Percentiles rank a stretch among this genome's conserved stretches.
Conservation (phyloP, 306 rosid genomes). For the Arachis hypogaea region DNA sequence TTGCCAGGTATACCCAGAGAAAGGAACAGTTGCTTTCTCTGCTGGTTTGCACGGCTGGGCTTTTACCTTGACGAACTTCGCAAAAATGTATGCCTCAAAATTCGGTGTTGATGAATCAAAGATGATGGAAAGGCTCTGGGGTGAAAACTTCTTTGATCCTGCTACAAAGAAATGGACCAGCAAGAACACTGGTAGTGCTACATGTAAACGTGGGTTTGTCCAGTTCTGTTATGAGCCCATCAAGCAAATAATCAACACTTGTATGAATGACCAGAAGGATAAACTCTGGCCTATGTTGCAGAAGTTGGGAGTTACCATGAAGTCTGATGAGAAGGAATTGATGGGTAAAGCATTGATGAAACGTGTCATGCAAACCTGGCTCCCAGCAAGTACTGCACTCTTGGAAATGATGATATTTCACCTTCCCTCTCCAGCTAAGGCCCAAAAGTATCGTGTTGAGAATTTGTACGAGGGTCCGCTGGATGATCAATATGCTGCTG, state of each 20-base stretch:
- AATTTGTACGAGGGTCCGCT: slow-evolving; percentile 96
- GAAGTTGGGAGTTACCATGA: slow-evolving; percentile 74
- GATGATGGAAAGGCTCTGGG: slow-evolving; percentile 77
- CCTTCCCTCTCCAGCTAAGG: slow-evolving; percentile 76
- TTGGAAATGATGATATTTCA: slow-evolving; percentile 97
- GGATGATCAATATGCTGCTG: slow-evolving; percentile 75
- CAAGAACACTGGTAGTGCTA: slow-evolving; percentile 53
- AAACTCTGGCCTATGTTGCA: slow-evolving; percentile 92
- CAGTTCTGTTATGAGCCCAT: slow-evolving; percentile 95
- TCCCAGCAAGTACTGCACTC: slow-evolving; percentile 77
- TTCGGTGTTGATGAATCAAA: slow-evolving; percentile 82
- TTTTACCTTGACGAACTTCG: slow-evolving; percentile 83
- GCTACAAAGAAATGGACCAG: slow-evolving; percentile 70
- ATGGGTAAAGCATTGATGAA: slow-evolving; percentile 90
- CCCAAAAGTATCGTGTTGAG: slow-evolving; percentile 95
- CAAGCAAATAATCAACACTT: slow-evolving; percentile 75
- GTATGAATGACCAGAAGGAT: slow-evolving; percentile 97
- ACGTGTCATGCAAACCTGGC: slow-evolving; percentile 97
- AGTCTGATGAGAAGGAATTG: slow-evolving; percentile 78
- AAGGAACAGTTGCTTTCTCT: slow-evolving; percentile 93
- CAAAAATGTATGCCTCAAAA: slow-evolving; percentile 92
- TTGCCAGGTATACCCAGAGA: slow-evolving; percentile 83
- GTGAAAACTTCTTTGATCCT: slow-evolving; percentile 63
- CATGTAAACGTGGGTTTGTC: slow-evolving; percentile 73
- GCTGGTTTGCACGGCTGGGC: slow-evolving; percentile 99